Base-by-base conservation (phyloP, 257 asterid genomes). In the Scutellaria baicalensis region DNA sequence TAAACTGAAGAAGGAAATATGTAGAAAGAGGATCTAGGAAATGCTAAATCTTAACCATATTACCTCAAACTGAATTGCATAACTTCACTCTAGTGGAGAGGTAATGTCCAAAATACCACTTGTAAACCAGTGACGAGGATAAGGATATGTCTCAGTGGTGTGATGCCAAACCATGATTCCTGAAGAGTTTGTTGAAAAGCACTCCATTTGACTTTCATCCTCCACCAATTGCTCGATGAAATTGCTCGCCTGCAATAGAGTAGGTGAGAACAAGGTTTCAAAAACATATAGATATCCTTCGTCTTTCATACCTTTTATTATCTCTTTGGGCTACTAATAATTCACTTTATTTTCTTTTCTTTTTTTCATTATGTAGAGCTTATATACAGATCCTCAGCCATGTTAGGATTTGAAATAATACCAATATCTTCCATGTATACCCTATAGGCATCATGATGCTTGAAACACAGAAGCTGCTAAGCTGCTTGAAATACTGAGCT, bases 121-220 rank as follows among this genome's bases (percentile, higher is more conserved):
- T 2, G 79, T 56, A 35, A 61, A 72, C 81, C 79, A 71, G 59
- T 71, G 27, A 42, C n/a, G 66, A 40, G 83, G 82, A 38, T 65
- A 65, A 36, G 84, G 52, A 50, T 79, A 17, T 5, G 75, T 57
- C 66, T 65, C 82, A 12, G 44, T 51, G 23, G 75, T 56, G 45
- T 82, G 81, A 64, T 79, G 84, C 97, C 97, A 91, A 42, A 85
- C 90, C 92, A 80, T 71, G 68, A 85, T 68, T 35, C 78, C 75
- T 8, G 86, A 72, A 66, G 91, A 51, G 76, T 79, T 50, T 59
- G 63, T 59, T 21, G 89, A 80, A n/a, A 83, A 68, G 76, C 97
- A 83, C 78, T 91, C 96, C 88, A 91, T 88, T 79, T 91, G 92
- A 68, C 92, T 85, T 76, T 91, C 96, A 43, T 88, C 97, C 75